Evolutionary conservation across 345 rosid species (phyloP).

Genomic region (Heritiera littoralis): DNA sequence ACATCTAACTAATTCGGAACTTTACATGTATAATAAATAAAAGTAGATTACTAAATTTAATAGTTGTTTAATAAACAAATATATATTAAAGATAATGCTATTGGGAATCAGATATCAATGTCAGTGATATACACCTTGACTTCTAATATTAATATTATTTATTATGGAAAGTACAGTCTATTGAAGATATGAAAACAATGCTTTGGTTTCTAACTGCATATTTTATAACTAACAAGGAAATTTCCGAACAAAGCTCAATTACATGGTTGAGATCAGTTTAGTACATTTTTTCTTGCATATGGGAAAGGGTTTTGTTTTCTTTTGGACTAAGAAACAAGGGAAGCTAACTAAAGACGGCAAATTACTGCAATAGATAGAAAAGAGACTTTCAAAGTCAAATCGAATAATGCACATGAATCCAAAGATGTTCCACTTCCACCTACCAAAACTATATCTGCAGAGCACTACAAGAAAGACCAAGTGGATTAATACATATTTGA

Average conservation of each 20-base stretch:
- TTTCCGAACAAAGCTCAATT: too few species aligned
- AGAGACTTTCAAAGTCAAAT: neutral
- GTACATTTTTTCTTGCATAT: too few species aligned
- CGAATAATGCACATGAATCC: constrained; percentile 6
- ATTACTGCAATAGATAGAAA: neutral
- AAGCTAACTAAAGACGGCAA: neutral
- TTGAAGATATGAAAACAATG: neutral
- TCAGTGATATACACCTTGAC: neutral
- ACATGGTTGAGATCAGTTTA: too few species aligned
- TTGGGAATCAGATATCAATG: neutral
- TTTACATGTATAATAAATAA: too few species aligned
- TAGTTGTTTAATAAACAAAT: neutral
- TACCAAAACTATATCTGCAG: neutral
- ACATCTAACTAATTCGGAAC: too few species aligned
- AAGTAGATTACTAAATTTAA: too few species aligned
- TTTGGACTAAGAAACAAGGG: neutral
- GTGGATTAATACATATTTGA: neutral
- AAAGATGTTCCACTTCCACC: neutral
- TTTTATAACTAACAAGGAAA: neutral
- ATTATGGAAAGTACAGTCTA: neutral
- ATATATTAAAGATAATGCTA: neutral
- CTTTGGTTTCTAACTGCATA: neutral
- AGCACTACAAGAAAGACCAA: neutral
- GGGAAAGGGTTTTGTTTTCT: neutral
- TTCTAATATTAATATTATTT: neutral